Evolutionary conservation across 2,329 filamentous ascomycete genomes (phyloP).

Genomic region (Alternaria sp.): DNA sequence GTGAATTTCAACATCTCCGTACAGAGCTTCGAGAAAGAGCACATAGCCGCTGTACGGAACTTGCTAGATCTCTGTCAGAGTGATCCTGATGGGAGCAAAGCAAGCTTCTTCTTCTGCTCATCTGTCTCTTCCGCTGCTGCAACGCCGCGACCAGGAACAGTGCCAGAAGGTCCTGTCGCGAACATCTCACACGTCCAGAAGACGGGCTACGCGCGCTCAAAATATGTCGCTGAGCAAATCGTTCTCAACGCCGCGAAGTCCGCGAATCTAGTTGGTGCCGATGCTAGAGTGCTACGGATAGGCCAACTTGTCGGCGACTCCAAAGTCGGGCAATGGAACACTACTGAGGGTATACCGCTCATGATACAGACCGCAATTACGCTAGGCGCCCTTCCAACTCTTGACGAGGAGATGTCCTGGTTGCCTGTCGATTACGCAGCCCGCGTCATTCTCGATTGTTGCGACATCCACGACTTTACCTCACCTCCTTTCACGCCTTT

Average conservation of each 20-base stretch:
- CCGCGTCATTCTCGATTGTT: no score
- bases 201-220: conserved; percentile 63
- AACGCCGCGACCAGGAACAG: conserved; percentile 48
- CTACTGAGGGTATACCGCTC: conserved; percentile 60
- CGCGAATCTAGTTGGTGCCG: no score
- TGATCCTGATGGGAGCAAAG: no score
- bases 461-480: no score
- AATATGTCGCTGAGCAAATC: conserved; percentile 60
- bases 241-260: conserved; percentile 38
- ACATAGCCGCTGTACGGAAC: conserved; percentile 59
- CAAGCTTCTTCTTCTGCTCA: conserved; percentile 58
- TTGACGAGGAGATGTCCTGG: conserved; percentile 56
- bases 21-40: conserved; percentile 59
- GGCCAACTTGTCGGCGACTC: conserved; percentile 62
- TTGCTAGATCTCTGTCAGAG: no score
- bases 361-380: conserved; percentile 60
- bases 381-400: conserved; percentile 57
- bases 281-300: conserved; percentile 52
- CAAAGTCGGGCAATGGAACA: conserved; percentile 58
- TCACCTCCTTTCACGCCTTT: no score
- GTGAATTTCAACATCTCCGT: conserved; percentile 67
- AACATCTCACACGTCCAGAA: conserved; percentile 55
- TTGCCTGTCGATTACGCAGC: conserved; percentile 58
- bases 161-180: conserved; percentile 50
- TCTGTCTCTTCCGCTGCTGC: conserved; percentile 56